These are phyloP conservation scores for Phytophthora syringae DNA, from an alignment of 352 stramenopile genomes.

Conservation along the genomic window DNA sequence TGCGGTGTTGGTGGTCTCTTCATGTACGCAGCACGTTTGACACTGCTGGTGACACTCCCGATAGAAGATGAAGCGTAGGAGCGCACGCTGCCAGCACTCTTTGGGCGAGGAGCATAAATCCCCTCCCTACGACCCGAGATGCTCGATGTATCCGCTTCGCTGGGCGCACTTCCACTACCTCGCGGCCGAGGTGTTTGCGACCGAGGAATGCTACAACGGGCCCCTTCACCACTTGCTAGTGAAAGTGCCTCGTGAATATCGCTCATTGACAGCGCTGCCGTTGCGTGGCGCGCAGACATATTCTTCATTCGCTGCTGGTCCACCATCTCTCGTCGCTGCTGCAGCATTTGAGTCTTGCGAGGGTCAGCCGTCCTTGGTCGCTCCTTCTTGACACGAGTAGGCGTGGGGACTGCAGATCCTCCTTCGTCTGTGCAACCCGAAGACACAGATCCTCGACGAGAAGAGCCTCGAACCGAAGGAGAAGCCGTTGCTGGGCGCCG, in stretches of 20 bases:
- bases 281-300: conserved; percentile 16
- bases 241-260: conserved; percentile 48
- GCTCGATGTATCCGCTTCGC: conserved; percentile 21
- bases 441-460: conserved; percentile 5
- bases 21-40: conserved; percentile 67
- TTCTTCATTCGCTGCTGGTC: conserved; percentile 40
- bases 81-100: conserved; percentile 64
- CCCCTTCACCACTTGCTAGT: conserved; percentile 17
- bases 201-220: neutral
- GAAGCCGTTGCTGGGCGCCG: conserved; percentile 2
- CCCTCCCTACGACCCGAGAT: conserved; percentile 14
- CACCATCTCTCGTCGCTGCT: conserved; percentile 63
- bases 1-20: conserved; percentile 62
- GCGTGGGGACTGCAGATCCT: neutral
- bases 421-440: conserved; percentile 15
- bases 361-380: conserved; percentile 68
- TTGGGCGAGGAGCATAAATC: conserved; percentile 35
- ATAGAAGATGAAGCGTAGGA: conserved; percentile 33
- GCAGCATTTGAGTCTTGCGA: conserved; percentile 67
- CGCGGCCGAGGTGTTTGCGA: conserved; percentile 11
- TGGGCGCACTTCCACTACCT: neutral
- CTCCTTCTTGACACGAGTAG: conserved; percentile 48
- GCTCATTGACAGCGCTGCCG: conserved; percentile 42
- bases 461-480: conserved; percentile 1
- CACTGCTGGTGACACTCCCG: conserved; percentile 28